phyloP scores from a whole-genome alignment of 2,329 filamentous ascomycete genomes.

The Calonectria crousiana region DNA sequence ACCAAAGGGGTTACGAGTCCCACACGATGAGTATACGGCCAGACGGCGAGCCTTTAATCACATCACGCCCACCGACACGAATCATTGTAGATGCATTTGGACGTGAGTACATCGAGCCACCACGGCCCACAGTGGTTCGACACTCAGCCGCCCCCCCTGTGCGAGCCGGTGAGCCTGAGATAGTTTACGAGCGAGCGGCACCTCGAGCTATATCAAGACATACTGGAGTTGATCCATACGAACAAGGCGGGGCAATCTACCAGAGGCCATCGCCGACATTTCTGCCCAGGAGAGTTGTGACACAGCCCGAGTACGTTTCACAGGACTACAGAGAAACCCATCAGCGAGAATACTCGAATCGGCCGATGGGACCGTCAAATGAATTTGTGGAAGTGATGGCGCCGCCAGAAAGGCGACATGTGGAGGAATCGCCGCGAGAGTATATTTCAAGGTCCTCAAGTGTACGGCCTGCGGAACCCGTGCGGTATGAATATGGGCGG shows the following conservation, averaged over 20 bases:
- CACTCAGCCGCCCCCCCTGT: constrained; percentile 66
- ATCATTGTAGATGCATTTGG: constrained; percentile 88
- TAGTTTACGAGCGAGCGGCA: constrained; percentile 75
- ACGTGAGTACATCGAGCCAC: constrained; percentile 78
- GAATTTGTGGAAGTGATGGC: constrained; percentile 64
- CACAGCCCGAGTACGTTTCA: constrained; percentile 69
- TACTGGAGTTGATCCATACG: constrained; percentile 58
- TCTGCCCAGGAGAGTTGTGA: constrained; percentile 69
- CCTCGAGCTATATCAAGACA: constrained; percentile 65
- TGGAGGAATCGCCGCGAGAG: constrained; percentile 64
- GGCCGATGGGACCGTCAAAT: constrained; percentile 56
- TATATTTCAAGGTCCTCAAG: constrained; percentile 69
- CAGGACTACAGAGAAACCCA: constrained; percentile 67
- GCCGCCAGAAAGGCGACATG: constrained; percentile 54
- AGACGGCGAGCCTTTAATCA: constrained; percentile 64
- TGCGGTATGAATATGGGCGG: constrained; percentile 60
- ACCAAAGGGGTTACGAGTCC: constrained; percentile 57
- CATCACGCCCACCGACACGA: constrained; percentile 67
- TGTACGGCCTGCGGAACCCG: constrained; percentile 64
- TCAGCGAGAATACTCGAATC: constrained; percentile 69
- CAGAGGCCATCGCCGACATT: constrained; percentile 63
- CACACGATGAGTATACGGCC: constrained; percentile 63
- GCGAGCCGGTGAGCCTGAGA: constrained; percentile 61
- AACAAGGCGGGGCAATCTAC: constrained; percentile 65
- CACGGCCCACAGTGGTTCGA: constrained; percentile 55